Conservation (phyloP, 192 early-diverging fungal genomes). For the Rhizophagus clarus region DNA sequence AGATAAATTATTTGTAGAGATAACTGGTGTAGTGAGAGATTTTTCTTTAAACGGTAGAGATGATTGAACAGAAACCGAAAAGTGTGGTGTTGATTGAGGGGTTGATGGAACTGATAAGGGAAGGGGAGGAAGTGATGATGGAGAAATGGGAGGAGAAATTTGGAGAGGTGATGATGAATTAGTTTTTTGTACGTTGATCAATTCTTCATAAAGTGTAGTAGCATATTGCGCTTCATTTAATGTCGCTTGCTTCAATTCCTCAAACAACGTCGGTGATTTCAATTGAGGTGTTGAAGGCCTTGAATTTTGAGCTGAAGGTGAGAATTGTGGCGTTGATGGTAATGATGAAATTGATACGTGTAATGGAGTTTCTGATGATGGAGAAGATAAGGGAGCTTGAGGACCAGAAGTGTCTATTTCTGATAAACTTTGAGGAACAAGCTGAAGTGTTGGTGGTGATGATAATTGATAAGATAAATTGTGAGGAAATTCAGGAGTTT, state of each 20-base stretch:
- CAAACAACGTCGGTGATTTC: neutral
- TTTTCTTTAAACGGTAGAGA: neutral
- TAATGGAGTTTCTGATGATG: neutral
- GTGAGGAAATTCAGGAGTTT: neutral
- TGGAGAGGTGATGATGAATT: neutral
- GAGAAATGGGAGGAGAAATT: constrained; percentile 8
- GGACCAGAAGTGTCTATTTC: neutral
- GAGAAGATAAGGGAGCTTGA: neutral
- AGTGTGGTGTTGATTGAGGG: neutral
- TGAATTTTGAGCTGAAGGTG: neutral
- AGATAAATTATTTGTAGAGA: neutral
- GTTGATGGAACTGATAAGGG: neutral
- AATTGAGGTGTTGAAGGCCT: neutral
- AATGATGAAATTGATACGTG: no score
- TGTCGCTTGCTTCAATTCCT: neutral
- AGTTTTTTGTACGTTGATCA: neutral
- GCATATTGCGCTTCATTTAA: neutral
- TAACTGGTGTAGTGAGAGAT: neutral
- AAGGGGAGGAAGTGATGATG: neutral
- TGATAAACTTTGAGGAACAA: neutral
- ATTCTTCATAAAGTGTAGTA: neutral
- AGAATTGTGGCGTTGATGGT: neutral
- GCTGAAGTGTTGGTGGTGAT: neutral
- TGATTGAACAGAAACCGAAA: neutral
- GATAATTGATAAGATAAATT: neutral